Evolutionary conservation across 768 basidiomycete species (phyloP), one percentile per base, ranked within the genome.

Genomic region (Tremella fuciformis): DNA sequence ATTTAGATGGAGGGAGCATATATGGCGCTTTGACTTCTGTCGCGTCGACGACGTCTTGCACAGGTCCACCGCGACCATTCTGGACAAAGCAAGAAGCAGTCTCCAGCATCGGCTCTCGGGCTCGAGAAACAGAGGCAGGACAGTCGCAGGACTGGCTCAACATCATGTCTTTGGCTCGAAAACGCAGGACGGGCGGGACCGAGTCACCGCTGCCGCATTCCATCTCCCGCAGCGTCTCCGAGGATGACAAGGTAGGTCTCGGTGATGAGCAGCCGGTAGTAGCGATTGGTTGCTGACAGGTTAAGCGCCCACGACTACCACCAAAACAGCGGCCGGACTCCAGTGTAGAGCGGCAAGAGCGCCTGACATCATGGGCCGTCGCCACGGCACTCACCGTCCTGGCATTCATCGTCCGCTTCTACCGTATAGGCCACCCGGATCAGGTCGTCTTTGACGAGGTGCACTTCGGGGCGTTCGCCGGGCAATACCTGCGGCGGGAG

Each of bases 391-490:
- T 78, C 34, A 91, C 90, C 18, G 80, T 83, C 2, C 76, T 90
- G 50, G 88, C 91, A 19, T 89, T 92, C 75, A 85, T 85, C 18
- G 73, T 91, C 62, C 86, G 92, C 34, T 92, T 93, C 80, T 94
- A 89, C 82, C 90, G 93, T 80, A 90, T 94, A 75, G 89, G 87
- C 73, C 86, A 89, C 74, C 92, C 91, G 44, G 89, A 92, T 81
- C 88, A 91, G 80, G 91, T 93, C 62, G 91, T 93, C 49, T 97
- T 97, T 73, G 93, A 97, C 75, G 93, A 98, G 79, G 94, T 97
- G 13, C 94, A 98, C 74, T 98, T 98, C 74, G 94, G 94, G 62
- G 96, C 97, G 78, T 99, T 99, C 75, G 93, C 96, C 13, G 85
- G 89, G 4, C 89, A 91, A 78, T 99, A 99, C 78, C 86, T 98